Evolutionary conservation across 306 rosid species (phyloP).

Genomic region (Sphenostylis stenocarpa): DNA sequence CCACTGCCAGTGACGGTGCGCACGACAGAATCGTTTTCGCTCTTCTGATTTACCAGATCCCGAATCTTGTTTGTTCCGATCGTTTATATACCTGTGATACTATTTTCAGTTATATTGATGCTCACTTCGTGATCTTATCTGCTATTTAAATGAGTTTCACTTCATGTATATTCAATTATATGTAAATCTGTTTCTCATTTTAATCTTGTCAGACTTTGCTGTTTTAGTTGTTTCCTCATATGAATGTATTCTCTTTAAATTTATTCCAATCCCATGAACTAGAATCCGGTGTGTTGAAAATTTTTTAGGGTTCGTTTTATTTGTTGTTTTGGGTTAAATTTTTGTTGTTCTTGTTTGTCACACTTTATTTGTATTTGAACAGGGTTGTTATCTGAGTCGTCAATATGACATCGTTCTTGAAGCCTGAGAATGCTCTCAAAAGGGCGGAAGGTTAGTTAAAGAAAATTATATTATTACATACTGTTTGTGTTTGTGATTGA

Average conservation of each 20-base stretch:
- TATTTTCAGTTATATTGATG: neutral
- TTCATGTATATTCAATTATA: too few species aligned
- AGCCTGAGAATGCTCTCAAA: conserved; percentile 54
- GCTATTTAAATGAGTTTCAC: too few species aligned
- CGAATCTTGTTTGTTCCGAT: neutral
- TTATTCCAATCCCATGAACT: neutral
- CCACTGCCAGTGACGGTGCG: neutral
- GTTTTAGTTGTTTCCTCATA: too few species aligned
- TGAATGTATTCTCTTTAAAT: neutral
- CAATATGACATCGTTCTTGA: conserved; percentile 43
- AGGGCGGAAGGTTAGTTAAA: conserved; percentile 49
- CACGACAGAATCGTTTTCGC: neutral
- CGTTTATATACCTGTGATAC: neutral
- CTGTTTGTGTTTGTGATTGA: neutral
- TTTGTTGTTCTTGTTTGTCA: neutral
- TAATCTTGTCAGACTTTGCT: too few species aligned
- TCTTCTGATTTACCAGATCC: neutral
- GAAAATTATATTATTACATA: neutral
- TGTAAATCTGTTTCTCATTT: neutral
- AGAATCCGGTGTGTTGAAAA: neutral
- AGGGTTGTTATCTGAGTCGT: conserved; percentile 19
- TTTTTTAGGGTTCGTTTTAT: neutral
- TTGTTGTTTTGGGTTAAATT: neutral
- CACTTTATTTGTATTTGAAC: neutral
- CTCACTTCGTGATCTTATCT: neutral